Evolutionary conservation across 2,329 filamentous ascomycete genomes (phyloP).

Genomic region (Paracoccidioides lutzii): DNA sequence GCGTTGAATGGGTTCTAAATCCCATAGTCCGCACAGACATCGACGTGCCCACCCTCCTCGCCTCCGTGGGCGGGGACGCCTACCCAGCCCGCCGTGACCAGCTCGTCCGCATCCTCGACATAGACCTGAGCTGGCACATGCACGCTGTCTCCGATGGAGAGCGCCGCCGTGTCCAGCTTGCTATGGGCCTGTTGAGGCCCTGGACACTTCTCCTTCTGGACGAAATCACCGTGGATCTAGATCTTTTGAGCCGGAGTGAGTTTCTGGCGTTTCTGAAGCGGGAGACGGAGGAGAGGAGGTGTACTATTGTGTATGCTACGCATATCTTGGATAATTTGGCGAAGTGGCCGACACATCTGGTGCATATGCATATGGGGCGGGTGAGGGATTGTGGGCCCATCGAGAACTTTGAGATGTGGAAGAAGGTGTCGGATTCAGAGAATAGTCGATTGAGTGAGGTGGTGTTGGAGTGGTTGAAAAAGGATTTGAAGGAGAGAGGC

Average conservation of each 20-base stretch:
- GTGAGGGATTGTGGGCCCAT: slow-evolving; percentile 78
- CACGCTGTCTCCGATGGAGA: slow-evolving; percentile 92
- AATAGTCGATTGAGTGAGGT: slow-evolving; percentile 80
- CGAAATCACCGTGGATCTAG: slow-evolving; percentile 93
- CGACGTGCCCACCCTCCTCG: slow-evolving; percentile 71
- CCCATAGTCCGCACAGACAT: slow-evolving; percentile 93
- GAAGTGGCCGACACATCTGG: slow-evolving; percentile 86
- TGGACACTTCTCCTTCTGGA: slow-evolving; percentile 88
- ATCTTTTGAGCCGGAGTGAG: slow-evolving; percentile 69
- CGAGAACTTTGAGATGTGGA: slow-evolving; percentile 50
- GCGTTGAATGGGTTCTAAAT: slow-evolving; percentile 96
- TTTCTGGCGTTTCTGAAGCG: slow-evolving; percentile 76
- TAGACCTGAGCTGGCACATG: slow-evolving; percentile 88
- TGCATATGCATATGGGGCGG: slow-evolving; percentile 83
- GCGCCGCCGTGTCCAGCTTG: slow-evolving; percentile 77
- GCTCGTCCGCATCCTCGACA: slow-evolving; percentile 75
- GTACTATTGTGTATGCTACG: slow-evolving; percentile 93
- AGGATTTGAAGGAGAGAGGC: slow-evolving; percentile 66
- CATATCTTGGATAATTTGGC: slow-evolving; percentile 94
- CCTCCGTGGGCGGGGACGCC: slow-evolving; percentile 71
- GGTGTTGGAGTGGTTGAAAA: slow-evolving; percentile 73
- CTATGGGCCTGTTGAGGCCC: slow-evolving; percentile 85
- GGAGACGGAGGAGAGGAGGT: slow-evolving; percentile 70
- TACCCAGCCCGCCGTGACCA: slow-evolving; percentile 76
- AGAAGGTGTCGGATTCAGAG: slow-evolving; percentile 43